Evolutionary conservation across 257 asterid genomes (phyloP), one percentile per base, ranked within the genome.

Genomic region (Solanum pennellii): DNA sequence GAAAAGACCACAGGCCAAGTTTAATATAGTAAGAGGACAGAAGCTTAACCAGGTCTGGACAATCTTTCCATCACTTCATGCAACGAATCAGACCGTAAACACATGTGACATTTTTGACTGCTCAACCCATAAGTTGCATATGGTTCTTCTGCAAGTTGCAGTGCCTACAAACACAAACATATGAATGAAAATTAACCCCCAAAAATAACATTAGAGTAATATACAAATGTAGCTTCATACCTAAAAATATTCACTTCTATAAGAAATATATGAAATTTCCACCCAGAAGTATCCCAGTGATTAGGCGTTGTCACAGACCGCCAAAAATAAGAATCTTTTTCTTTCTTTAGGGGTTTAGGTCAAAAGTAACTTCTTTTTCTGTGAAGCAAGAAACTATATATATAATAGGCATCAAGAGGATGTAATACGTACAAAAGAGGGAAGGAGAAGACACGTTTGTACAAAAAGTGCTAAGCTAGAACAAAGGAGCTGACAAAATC

Each of bases 71-170:
- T 89, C 82, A 96, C 94, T 87, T 90, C 94, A 88, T 89, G 93
- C 72, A 95, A 89, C 25, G 98, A 95, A 90, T 96, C 99, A 37
- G 98, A 91, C 42, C 93, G 92, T 93, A 96, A 91, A 91, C 98
- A 96, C 98, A 95, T 96, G 69, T 96, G 96, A 88, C 98, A 96
- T 91, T 96, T 93, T 90, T 95, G 97, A 91, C 88, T 93, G 92
- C 84, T 90, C 89, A 80, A 41, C 23, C 94, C 95, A 49, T 89
- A 86, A 1, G 91, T 87, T 47, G 98, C 90, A 88, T 92, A 90
- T 35, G 98, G 97, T 66, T 96, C 98, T 71, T 95, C 98, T 77
- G 98, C 91, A 87, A 91, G 96, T 89, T 94, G 99, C 94, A 96
- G 89, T 47, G 97, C 99, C 99, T 96, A 75, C 45, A 80, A 60